Percentiles rank a stretch among this genome's conserved stretches.
These are phyloP conservation scores for Boletus vermiculosoides DNA, from an alignment of 768 basidiomycete genomes.

Conservation along the genomic window DNA sequence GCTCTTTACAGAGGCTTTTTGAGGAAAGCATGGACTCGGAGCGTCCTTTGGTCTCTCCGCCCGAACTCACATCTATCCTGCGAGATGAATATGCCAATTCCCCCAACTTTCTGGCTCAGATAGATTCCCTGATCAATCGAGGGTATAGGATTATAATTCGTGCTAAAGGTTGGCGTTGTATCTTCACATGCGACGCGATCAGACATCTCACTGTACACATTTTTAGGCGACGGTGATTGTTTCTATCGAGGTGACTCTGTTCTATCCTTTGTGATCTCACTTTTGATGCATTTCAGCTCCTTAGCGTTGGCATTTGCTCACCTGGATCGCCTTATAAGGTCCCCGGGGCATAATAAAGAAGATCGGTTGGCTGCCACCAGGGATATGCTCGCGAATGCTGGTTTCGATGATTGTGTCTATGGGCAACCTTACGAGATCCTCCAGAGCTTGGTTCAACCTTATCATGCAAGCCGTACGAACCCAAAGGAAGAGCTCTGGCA, in stretches of 20 bases:
- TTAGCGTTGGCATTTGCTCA: constrained; percentile 82
- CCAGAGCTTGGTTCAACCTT: constrained; percentile 43
- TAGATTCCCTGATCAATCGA: constrained; percentile 61
- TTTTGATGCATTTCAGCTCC: constrained; percentile 20
- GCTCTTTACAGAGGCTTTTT: constrained; percentile 34
- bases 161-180: constrained; percentile 55
- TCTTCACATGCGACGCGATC: neutral
- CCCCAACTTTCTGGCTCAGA: constrained; percentile 64
- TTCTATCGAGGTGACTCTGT: constrained; percentile 77
- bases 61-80: constrained; percentile 52
- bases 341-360: constrained; percentile 46
- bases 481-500: constrained; percentile 37
- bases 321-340: constrained; percentile 63
- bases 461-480: constrained; percentile 35
- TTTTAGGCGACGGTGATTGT: constrained; percentile 81
- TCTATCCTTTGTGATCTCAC: neutral
- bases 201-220: neutral
- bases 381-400: constrained; percentile 52
- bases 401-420: constrained; percentile 66
- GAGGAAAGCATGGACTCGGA: constrained; percentile 37
- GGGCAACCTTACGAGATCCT: constrained; percentile 77
- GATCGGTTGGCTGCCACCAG: constrained; percentile 49
- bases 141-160: constrained; percentile 70
- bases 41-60: constrained; percentile 54
- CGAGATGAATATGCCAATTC: constrained; percentile 67